Evolutionary conservation across 192 early-diverging fungal species (phyloP).

Genomic region (Coemansia umbellata): DNA sequence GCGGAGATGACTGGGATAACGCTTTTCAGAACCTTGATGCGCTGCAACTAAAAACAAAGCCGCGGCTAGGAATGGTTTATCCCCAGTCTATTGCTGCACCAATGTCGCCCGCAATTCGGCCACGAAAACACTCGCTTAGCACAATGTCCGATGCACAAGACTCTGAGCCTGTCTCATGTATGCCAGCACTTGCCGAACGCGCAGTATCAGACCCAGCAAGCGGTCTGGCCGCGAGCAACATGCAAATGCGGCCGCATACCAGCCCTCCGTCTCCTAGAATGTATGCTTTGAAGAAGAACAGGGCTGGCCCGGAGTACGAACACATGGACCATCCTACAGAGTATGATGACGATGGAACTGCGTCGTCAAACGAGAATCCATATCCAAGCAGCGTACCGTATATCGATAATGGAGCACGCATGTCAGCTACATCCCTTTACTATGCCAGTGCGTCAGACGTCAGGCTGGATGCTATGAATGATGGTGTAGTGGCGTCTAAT

Average conservation of each 20-base stretch:
- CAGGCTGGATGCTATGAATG: slow-evolving; percentile 26
- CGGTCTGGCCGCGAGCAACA: slow-evolving; percentile 9
- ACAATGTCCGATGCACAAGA: slow-evolving; percentile 19
- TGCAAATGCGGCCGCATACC: slow-evolving; percentile 25
- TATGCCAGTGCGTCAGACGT: slow-evolving; percentile 36
- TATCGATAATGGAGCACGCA: slow-evolving; percentile 7
- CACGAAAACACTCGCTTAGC: slow-evolving; percentile 43
- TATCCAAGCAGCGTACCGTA: slow-evolving; percentile 23
- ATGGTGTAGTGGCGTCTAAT: not conserved
- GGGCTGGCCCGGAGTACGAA: slow-evolving; percentile 1
- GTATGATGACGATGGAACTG: slow-evolving; percentile 21
- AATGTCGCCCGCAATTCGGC: slow-evolving; percentile 24
- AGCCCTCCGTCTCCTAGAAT: slow-evolving; percentile 44
- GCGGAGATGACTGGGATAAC: slow-evolving; percentile 52
- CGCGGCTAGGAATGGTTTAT: slow-evolving; percentile 20
- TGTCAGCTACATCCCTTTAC: slow-evolving; percentile 14
- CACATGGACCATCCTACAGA: not conserved
- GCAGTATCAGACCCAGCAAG: slow-evolving; percentile 29
- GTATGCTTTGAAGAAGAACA: slow-evolving; percentile 12
- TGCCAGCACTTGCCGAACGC: slow-evolving; percentile 25
- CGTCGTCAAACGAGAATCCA: slow-evolving; percentile 21
- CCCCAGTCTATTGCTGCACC: slow-evolving; percentile 42
- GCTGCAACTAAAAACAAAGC: slow-evolving; percentile 29
- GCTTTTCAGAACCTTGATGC: slow-evolving; percentile 50
- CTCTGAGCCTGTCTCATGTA: not conserved